Evolutionary conservation across 805 yeast genomes (phyloP).

Genomic region (Saturnispora serradocipensis): DNA sequence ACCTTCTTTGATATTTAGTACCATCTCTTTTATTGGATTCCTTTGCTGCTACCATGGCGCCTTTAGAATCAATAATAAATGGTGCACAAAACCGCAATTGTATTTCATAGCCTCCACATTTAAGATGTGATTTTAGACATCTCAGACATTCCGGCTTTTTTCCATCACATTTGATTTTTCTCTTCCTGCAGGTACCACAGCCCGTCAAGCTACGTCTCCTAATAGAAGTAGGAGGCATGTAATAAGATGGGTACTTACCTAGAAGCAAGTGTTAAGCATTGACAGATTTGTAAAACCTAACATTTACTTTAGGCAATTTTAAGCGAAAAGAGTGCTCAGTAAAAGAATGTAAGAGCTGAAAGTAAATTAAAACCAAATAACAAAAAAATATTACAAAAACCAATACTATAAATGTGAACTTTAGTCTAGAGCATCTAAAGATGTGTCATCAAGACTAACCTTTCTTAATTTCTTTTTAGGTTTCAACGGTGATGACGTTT

Average conservation of each 20-base stretch:
- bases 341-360: not conserved
- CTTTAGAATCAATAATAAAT: conserved; percentile 25
- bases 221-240: not conserved
- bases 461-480: conserved; percentile 12
- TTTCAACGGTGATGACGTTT: conserved; percentile 11
- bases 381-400: not conserved
- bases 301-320: not conserved
- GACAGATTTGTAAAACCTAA: not conserved
- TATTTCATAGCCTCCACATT: conserved; percentile 43
- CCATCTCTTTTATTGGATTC: conserved; percentile 6
- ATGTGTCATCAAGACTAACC: conserved; percentile 7
- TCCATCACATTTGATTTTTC: conserved; percentile 39
- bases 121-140: conserved; percentile 35
- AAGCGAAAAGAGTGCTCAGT: conserved; percentile 7
- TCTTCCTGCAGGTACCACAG: conserved; percentile 45
- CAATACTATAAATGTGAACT: not conserved
- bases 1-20: conserved; percentile 28
- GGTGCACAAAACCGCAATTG: conserved; percentile 39
- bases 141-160: conserved; percentile 36
- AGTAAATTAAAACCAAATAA: not conserved
- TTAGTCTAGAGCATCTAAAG: conserved; percentile 2
- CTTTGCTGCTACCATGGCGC: conserved; percentile 12
- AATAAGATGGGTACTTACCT: not conserved
- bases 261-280: not conserved
- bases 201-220: conserved; percentile 35